Conservation (phyloP, 1,139 yeast genomes). For the Pneumocystis carinii region DNA sequence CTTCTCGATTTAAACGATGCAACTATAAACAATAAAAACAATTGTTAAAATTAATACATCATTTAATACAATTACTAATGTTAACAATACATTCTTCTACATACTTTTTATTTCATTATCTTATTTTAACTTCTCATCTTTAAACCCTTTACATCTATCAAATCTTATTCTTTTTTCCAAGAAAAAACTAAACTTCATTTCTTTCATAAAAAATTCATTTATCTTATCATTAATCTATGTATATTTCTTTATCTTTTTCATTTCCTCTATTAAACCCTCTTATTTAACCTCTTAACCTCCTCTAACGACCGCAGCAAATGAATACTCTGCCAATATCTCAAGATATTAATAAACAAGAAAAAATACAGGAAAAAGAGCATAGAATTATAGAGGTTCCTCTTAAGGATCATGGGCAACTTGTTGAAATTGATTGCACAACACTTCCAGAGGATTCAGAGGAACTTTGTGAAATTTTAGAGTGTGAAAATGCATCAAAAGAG, state of each 20-base stretch:
- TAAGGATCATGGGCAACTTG: conserved; percentile 44
- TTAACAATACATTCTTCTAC: neutral
- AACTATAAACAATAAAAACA: neutral
- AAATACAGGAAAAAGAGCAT: neutral
- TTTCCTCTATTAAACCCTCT: neutral
- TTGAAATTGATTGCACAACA: conserved; percentile 50
- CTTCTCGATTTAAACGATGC: neutral
- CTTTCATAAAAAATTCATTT: no score
- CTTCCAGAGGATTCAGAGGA: conserved; percentile 82
- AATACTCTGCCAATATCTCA: neutral
- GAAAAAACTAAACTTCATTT: no score
- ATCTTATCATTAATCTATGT: no score
- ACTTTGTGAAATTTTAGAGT: conserved; percentile 57
- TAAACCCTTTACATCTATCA: no score
- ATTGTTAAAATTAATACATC: neutral
- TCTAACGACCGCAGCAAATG: neutral
- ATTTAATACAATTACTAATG: neutral
- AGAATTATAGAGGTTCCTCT: conserved; percentile 46
- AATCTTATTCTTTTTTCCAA: no score
- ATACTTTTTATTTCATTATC: neutral
- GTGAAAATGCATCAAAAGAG: conserved; percentile 58
- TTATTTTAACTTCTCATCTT: no score
- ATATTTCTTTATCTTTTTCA: neutral
- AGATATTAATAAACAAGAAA: neutral
- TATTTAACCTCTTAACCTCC: neutral